Base-by-base conservation (phyloP, 2,329 filamentous ascomycete genomes). In the Exophiala oligosperma region DNA sequence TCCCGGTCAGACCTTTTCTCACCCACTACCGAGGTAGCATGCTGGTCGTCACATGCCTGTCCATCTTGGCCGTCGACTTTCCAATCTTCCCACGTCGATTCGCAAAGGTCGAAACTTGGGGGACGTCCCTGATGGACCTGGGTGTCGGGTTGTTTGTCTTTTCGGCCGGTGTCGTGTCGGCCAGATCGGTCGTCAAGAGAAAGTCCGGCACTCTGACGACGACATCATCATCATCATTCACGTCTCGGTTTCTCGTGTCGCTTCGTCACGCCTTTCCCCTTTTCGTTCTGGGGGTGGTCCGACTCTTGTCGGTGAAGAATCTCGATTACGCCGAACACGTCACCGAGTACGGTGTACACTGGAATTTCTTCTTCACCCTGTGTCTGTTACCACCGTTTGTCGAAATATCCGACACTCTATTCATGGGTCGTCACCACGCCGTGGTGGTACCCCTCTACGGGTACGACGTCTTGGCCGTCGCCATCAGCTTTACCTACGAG, bases 311-410 rank as follows among this genome's bases (percentile, higher is more conserved):
- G 67, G 92, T 97, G 70, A 99, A 99, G 76, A 90, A 91, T 5
- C 79, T 97, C 29, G 92, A 97, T 71, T 99, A 99, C 71, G 92
- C 92, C 2, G 94, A 99, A 73, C 94, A 99, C 77, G 91, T 97
- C 58, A 92, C 91, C 12, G 94, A 99, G 72, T 99, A 99, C 70
- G 94, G 94, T 44, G 91, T 99, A 8, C 94, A 99, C 74, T 99
- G 94, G 94, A 99, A 99, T 74, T 99, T 99, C 74, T 99, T 99
- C 81, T 97, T 97, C 76, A 99, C 94, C 0, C 80, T 99, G 8
- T 92, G 87, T 4, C 83, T 97, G 49, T 77, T 99, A 24, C 91
- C 93, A 0, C 92, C 92, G 0, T 96, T 96, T 68, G 86, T 96
- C 52, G 92, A 93, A 28, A 72, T 93, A 60, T 90, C 95, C 71